Evolutionary conservation across 768 basidiomycete genomes (phyloP).

Genomic region (Pleurotus eryngii): DNA sequence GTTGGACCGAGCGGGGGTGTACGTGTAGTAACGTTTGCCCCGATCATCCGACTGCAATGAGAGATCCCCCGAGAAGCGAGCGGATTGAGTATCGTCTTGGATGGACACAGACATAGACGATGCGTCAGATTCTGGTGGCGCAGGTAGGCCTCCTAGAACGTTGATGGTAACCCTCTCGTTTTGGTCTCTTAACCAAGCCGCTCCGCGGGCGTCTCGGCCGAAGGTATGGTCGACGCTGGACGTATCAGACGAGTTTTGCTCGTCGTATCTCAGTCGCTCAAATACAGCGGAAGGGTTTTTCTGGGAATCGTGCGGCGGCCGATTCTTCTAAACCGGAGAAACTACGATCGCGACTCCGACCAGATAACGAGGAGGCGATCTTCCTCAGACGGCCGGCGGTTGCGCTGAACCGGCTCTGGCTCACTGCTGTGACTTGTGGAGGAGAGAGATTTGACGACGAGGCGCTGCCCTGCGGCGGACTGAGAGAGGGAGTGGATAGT

Average conservation of each 20-base stretch:
- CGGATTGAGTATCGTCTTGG: slow-evolving; percentile 31
- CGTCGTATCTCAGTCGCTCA: slow-evolving; percentile 52
- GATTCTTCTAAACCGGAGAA: not conserved
- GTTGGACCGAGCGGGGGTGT: slow-evolving; percentile 45
- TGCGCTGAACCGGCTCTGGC: slow-evolving; percentile 1
- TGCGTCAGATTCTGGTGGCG: slow-evolving; percentile 54
- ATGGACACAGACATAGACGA: slow-evolving; percentile 18
- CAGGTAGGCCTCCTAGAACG: slow-evolving; percentile 56
- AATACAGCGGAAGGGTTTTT: slow-evolving; percentile 47
- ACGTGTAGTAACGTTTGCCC: slow-evolving; percentile 78
- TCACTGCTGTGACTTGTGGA: not conserved
- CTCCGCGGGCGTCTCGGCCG: slow-evolving; percentile 63
- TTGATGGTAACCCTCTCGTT: slow-evolving; percentile 60
- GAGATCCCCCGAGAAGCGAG: slow-evolving; percentile 47
- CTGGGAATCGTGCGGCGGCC: slow-evolving; percentile 24
- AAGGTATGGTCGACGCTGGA: slow-evolving; percentile 41
- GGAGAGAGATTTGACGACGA: slow-evolving; percentile 9
- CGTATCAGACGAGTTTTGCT: slow-evolving; percentile 36
- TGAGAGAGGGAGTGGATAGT: not conserved
- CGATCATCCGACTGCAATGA: slow-evolving; percentile 63
- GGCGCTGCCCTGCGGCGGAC: slow-evolving; percentile 8
- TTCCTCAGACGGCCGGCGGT: slow-evolving; percentile 4
- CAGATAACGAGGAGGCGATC: slow-evolving; percentile 4
- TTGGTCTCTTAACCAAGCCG: slow-evolving; percentile 83
- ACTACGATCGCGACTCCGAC: not conserved